A percentile compares a stretch with the other conserved stretches of the same genome.
phyloP scores from a whole-genome alignment of 1,284 basidiomycete genomes.

The Microbotryum intermedium region DNA sequence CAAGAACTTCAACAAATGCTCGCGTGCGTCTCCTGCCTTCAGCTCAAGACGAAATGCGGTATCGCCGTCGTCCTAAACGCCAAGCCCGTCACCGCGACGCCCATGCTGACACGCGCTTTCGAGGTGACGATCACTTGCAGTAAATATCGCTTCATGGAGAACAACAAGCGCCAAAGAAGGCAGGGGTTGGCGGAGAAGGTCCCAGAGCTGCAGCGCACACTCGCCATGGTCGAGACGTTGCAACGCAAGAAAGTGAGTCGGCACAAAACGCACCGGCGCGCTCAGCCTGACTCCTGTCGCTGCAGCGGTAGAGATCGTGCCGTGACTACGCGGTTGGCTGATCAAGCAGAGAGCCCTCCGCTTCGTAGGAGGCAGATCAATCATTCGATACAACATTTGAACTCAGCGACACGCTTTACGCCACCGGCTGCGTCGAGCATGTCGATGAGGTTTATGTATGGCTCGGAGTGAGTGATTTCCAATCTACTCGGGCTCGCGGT shows the following conservation, averaged over 20 bases:
- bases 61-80: too few relatives aligned
- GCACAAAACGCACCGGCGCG: too few relatives aligned
- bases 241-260: constrained; percentile 51
- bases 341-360: too few relatives aligned
- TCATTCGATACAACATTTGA: constrained; percentile 82
- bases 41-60: too few relatives aligned
- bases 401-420: constrained; percentile 89
- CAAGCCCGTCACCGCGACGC: too few relatives aligned
- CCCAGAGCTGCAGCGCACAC: constrained; percentile 88
- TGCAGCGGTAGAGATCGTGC: too few relatives aligned
- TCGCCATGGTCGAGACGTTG: constrained; percentile 79
- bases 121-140: constrained; percentile 44
- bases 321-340: too few relatives aligned
- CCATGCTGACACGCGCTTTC: background rate
- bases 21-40: constrained; percentile 50
- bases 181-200: constrained; percentile 84
- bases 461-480: constrained; percentile 68
- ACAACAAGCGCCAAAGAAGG: constrained; percentile 69
- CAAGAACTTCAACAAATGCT: constrained; percentile 84
- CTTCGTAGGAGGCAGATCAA: constrained; percentile 41
- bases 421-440: constrained; percentile 78
- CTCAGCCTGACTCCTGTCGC: too few relatives aligned
- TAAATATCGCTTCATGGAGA: constrained; percentile 98
- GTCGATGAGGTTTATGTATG: constrained; percentile 86
- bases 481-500: constrained; percentile 14